Conservation (phyloP, 306 rosid species). For the Comarum palustre region DNA sequence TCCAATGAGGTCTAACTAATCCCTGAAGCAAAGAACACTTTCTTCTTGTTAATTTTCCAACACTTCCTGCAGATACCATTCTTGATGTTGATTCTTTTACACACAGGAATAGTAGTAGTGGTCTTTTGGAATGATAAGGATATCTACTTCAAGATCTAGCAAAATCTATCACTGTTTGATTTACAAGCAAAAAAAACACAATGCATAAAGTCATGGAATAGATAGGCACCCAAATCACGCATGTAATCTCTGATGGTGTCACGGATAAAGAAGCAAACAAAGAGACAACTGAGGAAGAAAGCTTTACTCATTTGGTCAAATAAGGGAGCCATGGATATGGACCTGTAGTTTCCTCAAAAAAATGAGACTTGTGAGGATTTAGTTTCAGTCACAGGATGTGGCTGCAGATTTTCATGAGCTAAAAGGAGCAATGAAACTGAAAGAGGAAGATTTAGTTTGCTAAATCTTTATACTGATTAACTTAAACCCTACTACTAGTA, state of each 20-base stretch:
- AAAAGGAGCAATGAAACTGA: conserved; percentile 13
- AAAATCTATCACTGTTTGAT: conserved; percentile 2
- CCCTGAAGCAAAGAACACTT: conserved; percentile 4
- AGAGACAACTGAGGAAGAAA: conserved; percentile 3
- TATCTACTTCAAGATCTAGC: not conserved
- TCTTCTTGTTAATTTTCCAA: not conserved
- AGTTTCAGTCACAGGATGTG: not conserved
- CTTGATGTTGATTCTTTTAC: not conserved
- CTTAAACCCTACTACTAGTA: conserved; percentile 26
- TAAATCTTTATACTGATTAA: conserved; percentile 37
- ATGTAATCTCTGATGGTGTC: not conserved
- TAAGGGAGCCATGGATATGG: not conserved
- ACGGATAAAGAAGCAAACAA: conserved; percentile 12
- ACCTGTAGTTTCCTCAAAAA: not conserved
- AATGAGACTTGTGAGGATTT: not conserved
- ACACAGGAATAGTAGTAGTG: not conserved
- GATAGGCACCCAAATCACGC: conserved; percentile 5
- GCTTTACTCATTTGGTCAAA: not conserved
- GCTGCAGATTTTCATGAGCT: not conserved
- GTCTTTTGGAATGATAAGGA: not conserved
- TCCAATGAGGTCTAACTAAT: conserved; percentile 7
- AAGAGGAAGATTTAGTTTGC: conserved; percentile 28
- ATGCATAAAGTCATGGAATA: conserved; percentile 6
- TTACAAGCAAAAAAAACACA: not conserved
- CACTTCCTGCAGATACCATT: not conserved